Conservation (phyloP, 2,329 filamentous ascomycete species). For the Penicillium sp. region DNA sequence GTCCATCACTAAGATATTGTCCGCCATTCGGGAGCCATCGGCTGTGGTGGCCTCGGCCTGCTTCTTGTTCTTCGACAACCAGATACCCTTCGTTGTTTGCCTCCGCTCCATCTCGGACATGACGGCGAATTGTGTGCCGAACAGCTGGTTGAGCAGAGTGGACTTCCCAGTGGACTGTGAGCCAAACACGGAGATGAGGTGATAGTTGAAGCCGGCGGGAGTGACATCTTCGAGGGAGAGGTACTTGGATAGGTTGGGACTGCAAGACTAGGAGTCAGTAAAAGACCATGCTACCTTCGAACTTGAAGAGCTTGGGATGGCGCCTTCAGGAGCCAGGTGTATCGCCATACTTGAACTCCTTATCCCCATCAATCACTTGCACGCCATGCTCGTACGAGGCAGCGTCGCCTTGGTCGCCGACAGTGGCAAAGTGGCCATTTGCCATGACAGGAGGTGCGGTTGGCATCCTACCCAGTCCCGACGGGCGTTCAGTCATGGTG, state of each 20-base stretch:
- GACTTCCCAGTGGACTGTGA: constrained; percentile 99
- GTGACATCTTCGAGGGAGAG: constrained; percentile 78
- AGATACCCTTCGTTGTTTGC: constrained; percentile 98
- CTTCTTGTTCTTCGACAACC: constrained; percentile 97
- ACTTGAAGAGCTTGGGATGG: not conserved
- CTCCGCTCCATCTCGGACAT: constrained; percentile 94
- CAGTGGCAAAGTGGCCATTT: constrained; percentile 52
- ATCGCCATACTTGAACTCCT: constrained; percentile 84
- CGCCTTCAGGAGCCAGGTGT: not conserved
- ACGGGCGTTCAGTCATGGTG: constrained; percentile 30
- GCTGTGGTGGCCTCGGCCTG: constrained; percentile 40
- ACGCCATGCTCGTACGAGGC: constrained; percentile 82
- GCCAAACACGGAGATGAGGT: constrained; percentile 97
- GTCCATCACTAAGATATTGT: constrained; percentile 99
- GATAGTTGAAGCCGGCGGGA: constrained; percentile 95
- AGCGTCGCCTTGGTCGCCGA: constrained; percentile 43
- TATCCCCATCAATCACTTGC: constrained; percentile 95
- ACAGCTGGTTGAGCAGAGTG: constrained; percentile 92
- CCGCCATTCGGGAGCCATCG: constrained; percentile 72
- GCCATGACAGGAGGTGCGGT: constrained; percentile 45
- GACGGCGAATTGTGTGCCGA: constrained; percentile 93
- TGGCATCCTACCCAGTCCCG: constrained; percentile 31
- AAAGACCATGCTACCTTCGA: constrained; percentile 2
- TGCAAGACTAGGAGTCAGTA: constrained; percentile 43
- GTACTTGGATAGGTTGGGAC: constrained; percentile 78